Evolutionary conservation across 2,329 filamentous ascomycete species (phyloP), one percentile per base, ranked within the genome.

Genomic region (Neonectria faginata): DNA sequence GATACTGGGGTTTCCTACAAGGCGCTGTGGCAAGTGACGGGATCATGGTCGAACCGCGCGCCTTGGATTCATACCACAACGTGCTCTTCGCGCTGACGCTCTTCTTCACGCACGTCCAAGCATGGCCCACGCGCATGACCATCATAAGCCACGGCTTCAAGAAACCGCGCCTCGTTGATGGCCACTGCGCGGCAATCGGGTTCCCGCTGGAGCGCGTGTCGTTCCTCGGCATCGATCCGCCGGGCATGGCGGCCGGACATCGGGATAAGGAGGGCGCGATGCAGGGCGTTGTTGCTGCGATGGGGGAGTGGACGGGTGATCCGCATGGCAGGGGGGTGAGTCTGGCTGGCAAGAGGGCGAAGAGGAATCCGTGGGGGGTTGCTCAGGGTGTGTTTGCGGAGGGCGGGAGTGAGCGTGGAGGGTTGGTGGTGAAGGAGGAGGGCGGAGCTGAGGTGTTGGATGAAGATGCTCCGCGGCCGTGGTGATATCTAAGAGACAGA

Each of bases 41-140:
- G 8, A 80, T 93, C 18, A 74, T 87, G 0, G 74, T 88, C 2
- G 94, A 97, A 74, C 85, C 89, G 9, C 84, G 86, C 59, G 93
- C 94, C 0, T 88, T 95, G 1, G 94, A 97, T 78, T 95, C 91
- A 2, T 95, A 93, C 74, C 90, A 94, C 75, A 97, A 97, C 75
- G 80, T 97, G 5, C 79, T 97, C 16, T 94, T 94, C 76, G 91
- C 91, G 12, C 81, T 97, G 3, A 71, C 83, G 16, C 75, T 79
- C 39, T 88, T 87, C 73, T 79, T 80, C 66, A 66, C 74, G 41
- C 71, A 70, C 11, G 79, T 80, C 1, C 70, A 76, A 7, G 36
- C 36, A 10, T 93, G 89, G 84, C 91, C 91, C 0, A 55, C 58
- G 1, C 79, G 77, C 5, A 73, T 93, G 16, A 91, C 87, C 18